A percentile compares a stretch with the other conserved stretches of the same genome.
Conservation (phyloP, 129 eudicot genomes). For the Chrysanthemum makinoi region DNA sequence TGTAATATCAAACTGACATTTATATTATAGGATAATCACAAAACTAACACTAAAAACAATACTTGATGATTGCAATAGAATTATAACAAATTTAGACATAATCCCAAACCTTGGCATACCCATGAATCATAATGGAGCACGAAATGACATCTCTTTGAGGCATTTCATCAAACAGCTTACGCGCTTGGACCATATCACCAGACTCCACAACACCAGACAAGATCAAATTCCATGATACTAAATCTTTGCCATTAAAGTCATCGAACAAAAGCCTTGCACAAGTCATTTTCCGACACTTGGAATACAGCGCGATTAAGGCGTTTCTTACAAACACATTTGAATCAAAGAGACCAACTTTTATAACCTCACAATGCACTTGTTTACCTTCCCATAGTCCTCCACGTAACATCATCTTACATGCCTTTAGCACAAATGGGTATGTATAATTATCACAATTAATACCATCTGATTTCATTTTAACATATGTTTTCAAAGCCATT, state of each 20-base stretch:
- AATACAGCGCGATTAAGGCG: constrained; percentile 48
- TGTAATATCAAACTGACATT: no score
- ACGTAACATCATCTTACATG: constrained; percentile 30
- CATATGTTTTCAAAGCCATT: constrained; percentile 11
- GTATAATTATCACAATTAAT: constrained; percentile 39
- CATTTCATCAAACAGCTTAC: constrained; percentile 50
- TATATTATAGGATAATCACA: no score
- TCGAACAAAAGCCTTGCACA: constrained; percentile 34
- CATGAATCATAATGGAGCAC: constrained; percentile 54
- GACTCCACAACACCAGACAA: constrained; percentile 33
- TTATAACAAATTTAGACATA: neutral
- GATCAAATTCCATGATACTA: constrained; percentile 53
- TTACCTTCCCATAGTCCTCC: constrained; percentile 42
- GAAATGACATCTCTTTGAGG: constrained; percentile 45
- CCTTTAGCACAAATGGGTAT: constrained; percentile 43
- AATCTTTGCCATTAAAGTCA: constrained; percentile 33
- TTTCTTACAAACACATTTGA: constrained; percentile 44
- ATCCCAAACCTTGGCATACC: constrained; percentile 49
- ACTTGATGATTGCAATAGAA: no score
- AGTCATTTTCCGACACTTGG: constrained; percentile 34
- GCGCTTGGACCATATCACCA: constrained; percentile 42
- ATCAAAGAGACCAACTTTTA: constrained; percentile 39
- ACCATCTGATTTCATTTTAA: constrained; percentile 39
- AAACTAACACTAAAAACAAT: no score
- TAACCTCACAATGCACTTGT: constrained; percentile 39